These are phyloP conservation scores for Croton laevigatus DNA, from an alignment of 441 rosid species.

Conservation along the genomic window DNA sequence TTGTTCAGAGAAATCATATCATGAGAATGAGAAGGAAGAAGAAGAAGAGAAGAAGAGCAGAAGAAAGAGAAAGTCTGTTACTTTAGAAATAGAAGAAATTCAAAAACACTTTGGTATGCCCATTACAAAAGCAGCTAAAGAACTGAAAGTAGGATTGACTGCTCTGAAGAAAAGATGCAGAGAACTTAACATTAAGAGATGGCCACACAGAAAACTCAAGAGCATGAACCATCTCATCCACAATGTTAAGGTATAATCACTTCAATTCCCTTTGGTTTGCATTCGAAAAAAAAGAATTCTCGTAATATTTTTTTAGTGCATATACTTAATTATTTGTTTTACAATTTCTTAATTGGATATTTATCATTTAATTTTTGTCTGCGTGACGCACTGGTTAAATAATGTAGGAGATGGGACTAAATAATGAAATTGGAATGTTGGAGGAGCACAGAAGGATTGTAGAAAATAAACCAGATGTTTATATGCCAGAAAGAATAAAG, in stretches of 20 bases:
- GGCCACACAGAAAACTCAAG: conserved; percentile 84
- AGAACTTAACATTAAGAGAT: conserved; percentile 58
- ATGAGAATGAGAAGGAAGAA: not conserved
- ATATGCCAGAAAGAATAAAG: conserved; percentile 52
- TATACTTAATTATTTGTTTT: too few species aligned
- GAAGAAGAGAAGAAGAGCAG: conserved; percentile 14
- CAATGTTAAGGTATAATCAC: conserved; percentile 49
- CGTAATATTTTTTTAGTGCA: too few species aligned
- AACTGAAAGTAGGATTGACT: conserved; percentile 60
- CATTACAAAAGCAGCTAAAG: conserved; percentile 58
- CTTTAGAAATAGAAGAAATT: conserved; percentile 42
- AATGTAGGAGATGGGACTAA: conserved; percentile 42
- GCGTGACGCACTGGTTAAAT: not conserved
- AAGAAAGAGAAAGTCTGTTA: conserved; percentile 23
- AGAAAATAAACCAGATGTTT: conserved; percentile 49
- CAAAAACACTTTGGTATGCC: conserved; percentile 54
- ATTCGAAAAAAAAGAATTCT: too few species aligned
- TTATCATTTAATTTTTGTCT: too few species aligned
- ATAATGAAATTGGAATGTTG: conserved; percentile 40
- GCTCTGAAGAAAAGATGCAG: conserved; percentile 71
- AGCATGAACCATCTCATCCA: conserved; percentile 53
- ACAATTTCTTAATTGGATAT: too few species aligned
- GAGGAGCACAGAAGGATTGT: conserved; percentile 55
- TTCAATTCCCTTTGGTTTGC: too few species aligned
- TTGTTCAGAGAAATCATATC: not conserved